These are phyloP conservation scores for Magnolia sinica DNA, from an alignment of 164 flowering plant genomes.

Conservation along the genomic window DNA sequence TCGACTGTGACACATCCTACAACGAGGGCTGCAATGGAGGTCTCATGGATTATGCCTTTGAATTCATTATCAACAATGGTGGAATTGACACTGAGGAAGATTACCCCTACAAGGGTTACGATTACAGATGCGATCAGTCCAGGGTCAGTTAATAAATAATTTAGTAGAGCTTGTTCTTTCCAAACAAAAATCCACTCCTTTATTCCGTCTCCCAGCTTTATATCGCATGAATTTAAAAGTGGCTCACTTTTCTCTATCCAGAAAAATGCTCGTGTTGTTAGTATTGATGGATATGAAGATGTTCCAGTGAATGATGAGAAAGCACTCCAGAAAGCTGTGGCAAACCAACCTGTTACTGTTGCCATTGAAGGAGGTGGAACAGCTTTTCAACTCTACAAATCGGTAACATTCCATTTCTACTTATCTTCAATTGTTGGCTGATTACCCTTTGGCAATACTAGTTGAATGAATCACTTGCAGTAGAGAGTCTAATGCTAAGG, in stretches of 20 bases:
- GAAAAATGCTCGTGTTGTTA: slow-evolving; percentile 69
- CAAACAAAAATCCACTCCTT: neutral
- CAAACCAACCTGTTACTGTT: slow-evolving; percentile 80
- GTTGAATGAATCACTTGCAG: too few relatives aligned
- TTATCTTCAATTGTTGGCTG: neutral
- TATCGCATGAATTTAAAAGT: neutral
- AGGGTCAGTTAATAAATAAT: slow-evolving; percentile 33
- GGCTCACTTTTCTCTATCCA: slow-evolving; percentile 20
- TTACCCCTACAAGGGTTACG: slow-evolving; percentile 67
- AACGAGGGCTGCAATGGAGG: slow-evolving; percentile 90
- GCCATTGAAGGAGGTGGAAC: slow-evolving; percentile 86
- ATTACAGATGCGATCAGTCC: slow-evolving; percentile 48
- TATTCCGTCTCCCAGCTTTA: too few relatives aligned
- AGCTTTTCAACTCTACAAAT: slow-evolving; percentile 64
- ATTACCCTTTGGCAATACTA: too few relatives aligned
- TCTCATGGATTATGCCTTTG: slow-evolving; percentile 90
- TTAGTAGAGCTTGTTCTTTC: neutral
- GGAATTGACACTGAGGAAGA: slow-evolving; percentile 77
- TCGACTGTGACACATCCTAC: slow-evolving; percentile 71
- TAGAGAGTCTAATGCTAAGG: too few relatives aligned
- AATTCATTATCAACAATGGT: slow-evolving; percentile 80
- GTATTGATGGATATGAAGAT: slow-evolving; percentile 79
- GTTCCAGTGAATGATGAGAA: slow-evolving; percentile 55
- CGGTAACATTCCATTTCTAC: slow-evolving; percentile 37
- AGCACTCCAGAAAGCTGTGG: slow-evolving; percentile 75